phyloP scores from a whole-genome alignment of 208 protist species.

The Angomonas deanei region DNA sequence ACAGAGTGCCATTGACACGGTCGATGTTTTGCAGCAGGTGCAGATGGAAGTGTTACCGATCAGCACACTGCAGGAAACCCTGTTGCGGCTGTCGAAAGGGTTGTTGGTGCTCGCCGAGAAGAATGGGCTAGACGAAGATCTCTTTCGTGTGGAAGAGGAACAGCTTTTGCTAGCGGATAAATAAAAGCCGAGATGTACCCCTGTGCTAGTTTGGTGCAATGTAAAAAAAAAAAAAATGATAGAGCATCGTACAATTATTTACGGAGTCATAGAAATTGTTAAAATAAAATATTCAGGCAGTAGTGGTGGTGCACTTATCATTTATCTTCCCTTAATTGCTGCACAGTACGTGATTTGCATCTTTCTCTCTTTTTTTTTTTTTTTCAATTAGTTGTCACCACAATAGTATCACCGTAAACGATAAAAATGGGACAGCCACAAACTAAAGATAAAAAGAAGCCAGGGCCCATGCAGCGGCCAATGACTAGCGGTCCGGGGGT shows the following conservation, averaged over 20 bases:
- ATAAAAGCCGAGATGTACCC: not conserved
- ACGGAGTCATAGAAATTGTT: too few relatives aligned
- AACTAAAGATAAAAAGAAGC: conserved; percentile 47
- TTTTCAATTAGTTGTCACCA: not conserved
- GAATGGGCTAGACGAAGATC: conserved; percentile 24
- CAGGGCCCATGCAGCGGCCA: conserved; percentile 7
- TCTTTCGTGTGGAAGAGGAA: conserved; percentile 16
- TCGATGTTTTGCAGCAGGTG: conserved; percentile 71
- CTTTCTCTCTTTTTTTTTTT: conserved; percentile 11
- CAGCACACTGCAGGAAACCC: conserved; percentile 26
- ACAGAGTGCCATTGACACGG: conserved; percentile 38
- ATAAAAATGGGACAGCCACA: conserved; percentile 59
- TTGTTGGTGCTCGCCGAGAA: conserved; percentile 23
- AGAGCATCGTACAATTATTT: too few relatives aligned
- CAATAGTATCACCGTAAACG: not conserved
- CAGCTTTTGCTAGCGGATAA: not conserved
- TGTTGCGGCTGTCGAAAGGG: conserved; percentile 20
- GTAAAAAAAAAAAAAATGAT: too few relatives aligned
- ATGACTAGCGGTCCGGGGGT: conserved; percentile 13
- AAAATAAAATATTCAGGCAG: not conserved
- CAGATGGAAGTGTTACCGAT: conserved; percentile 44
- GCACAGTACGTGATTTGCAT: not conserved
- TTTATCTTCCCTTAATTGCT: not conserved
- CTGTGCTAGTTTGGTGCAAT: too few relatives aligned
- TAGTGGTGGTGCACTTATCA: not conserved